Conservation (phyloP, 2,329 filamentous ascomycete genomes). For the Hirsutella minnesotensis region DNA sequence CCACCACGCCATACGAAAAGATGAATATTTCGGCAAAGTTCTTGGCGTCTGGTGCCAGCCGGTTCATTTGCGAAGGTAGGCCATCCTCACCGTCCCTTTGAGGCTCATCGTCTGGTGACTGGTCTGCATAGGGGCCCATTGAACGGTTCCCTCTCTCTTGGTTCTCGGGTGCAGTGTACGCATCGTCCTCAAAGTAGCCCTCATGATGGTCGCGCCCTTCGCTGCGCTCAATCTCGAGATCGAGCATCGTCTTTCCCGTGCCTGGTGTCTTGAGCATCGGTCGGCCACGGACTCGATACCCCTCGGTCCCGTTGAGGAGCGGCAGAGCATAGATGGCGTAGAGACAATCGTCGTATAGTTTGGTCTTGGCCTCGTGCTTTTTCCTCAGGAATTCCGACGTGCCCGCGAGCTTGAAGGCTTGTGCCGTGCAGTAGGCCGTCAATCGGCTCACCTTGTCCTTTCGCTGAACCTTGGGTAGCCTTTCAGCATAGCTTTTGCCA, state of each 20-base stretch:
- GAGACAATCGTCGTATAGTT: conserved; percentile 94
- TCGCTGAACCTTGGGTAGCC: conserved; percentile 76
- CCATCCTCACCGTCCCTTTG: conserved; percentile 26
- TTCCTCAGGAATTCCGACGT: conserved; percentile 84
- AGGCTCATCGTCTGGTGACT: conserved; percentile 14
- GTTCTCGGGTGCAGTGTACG: conserved; percentile 29
- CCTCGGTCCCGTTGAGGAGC: conserved; percentile 71
- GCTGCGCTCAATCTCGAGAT: conserved; percentile 91
- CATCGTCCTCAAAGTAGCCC: conserved; percentile 74
- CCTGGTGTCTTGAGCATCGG: conserved; percentile 88
- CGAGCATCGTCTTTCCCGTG: conserved; percentile 75
- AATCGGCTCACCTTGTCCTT: conserved; percentile 80
- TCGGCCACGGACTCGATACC: conserved; percentile 79
- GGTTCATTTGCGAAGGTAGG: conserved; percentile 37
- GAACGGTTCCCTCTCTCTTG: conserved; percentile 17
- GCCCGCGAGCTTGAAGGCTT: conserved; percentile 79
- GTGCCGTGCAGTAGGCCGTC: conserved; percentile 92
- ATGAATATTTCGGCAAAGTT: conserved; percentile 92
- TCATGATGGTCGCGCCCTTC: conserved; percentile 83
- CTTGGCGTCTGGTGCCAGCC: conserved; percentile 58
- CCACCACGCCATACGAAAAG: conserved; percentile 92
- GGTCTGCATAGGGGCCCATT: conserved; percentile 19
- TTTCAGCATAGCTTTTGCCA: conserved; percentile 88
- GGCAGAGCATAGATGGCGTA: conserved; percentile 94
- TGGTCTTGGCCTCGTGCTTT: conserved; percentile 81